phyloP scores from a whole-genome alignment of 345 rosid genomes.

The Eucalyptus rudis region DNA sequence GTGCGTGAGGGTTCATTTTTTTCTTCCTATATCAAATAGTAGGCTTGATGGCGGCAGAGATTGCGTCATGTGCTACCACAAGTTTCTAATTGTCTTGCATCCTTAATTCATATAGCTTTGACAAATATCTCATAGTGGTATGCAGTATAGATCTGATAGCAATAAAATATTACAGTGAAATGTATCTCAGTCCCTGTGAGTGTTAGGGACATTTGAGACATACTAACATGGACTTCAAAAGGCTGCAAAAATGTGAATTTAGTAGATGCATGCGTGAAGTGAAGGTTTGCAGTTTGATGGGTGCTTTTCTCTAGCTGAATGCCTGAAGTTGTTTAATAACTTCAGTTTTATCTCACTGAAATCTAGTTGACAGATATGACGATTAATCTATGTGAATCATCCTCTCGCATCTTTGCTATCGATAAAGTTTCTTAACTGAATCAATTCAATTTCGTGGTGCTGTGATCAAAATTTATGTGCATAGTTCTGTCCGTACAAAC shows the following conservation, averaged over 20 bases:
- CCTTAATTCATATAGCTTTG: background rate
- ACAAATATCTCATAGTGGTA: background rate
- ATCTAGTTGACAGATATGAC: background rate
- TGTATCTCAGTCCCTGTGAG: background rate
- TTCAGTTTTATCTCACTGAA: background rate
- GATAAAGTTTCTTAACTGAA: background rate
- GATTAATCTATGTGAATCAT: background rate
- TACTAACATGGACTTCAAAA: background rate
- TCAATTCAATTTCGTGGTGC: background rate
- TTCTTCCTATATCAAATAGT: background rate
- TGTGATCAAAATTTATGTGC: background rate
- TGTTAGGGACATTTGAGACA: background rate
- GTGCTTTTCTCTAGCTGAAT: background rate
- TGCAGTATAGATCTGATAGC: background rate
- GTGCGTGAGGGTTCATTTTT: background rate
- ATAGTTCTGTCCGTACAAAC: background rate
- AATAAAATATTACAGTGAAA: background rate
- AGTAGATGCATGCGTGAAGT: background rate
- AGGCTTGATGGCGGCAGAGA: background rate
- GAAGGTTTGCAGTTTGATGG: background rate
- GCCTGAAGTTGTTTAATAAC: background rate
- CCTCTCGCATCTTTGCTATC: background rate
- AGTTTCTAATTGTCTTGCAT: background rate
- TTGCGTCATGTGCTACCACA: background rate
- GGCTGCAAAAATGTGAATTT: background rate